Conservation (phyloP, 169 alveolate species). For the Plasmodium falciparum region DNA sequence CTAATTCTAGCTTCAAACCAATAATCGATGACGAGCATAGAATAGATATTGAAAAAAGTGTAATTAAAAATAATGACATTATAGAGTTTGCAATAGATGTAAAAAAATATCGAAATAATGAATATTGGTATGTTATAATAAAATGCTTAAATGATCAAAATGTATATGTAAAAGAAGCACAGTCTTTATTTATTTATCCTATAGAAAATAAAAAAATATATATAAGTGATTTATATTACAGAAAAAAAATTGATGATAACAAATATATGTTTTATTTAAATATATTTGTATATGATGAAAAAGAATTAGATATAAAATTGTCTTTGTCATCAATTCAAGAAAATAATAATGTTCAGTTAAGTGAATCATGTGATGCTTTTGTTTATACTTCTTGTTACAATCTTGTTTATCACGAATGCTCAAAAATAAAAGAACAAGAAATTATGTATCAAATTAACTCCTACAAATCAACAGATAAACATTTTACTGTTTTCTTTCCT, state of each 20-base stretch:
- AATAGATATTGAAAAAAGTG: conserved; percentile 12
- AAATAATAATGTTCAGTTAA: not conserved
- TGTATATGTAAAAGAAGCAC: conserved; percentile 53
- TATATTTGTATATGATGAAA: conserved; percentile 39
- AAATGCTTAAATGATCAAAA: conserved; percentile 18
- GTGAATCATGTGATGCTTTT: conserved; percentile 28
- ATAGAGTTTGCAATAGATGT: conserved; percentile 32
- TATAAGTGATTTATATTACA: conserved; percentile 38
- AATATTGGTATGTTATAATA: conserved; percentile 29
- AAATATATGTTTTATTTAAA: conserved; percentile 33
- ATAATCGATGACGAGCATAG: conserved; percentile 5
- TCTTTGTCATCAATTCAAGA: not conserved
- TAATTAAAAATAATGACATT: conserved; percentile 26
- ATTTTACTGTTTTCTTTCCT: conserved; percentile 42
- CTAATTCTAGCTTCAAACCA: conserved; percentile 48
- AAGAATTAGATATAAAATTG: conserved; percentile 57
- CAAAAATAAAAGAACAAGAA: not conserved
- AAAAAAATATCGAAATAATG: conserved; percentile 28
- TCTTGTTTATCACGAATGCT: conserved; percentile 50
- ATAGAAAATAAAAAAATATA: conserved; percentile 47
- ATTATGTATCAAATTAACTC: conserved; percentile 44
- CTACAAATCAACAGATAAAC: conserved; percentile 50
- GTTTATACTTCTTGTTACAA: conserved; percentile 52
- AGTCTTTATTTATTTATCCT: conserved; percentile 22
- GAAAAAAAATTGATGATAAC: conserved; percentile 10